Base-by-base conservation (phyloP, 2,329 filamentous ascomycete species). In the Colletotrichum incanum region DNA sequence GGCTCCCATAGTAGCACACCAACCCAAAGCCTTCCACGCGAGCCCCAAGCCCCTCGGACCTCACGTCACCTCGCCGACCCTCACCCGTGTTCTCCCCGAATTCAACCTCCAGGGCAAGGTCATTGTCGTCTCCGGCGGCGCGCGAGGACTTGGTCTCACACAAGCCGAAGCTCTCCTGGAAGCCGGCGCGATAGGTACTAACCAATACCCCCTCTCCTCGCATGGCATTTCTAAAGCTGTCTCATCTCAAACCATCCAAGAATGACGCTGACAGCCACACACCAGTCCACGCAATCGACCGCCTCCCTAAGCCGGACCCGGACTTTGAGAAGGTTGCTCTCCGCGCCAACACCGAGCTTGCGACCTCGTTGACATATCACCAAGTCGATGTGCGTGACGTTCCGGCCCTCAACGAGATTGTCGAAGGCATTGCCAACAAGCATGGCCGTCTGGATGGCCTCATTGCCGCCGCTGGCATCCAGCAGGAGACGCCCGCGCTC, bases 401-500 rank as follows among this genome's bases (percentile, higher is more conserved):
- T 28, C 84, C 86, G 5, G 82, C 86, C 49, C 86, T 98, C 56
- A 92, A 95, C 79, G 85, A 84, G 52, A 87, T 93, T 64, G 86
- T 97, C 59, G 86, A 88, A 74, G 86, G 84, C 14, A 96, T 98
- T 75, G 93, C 91, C 20, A 86, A 90, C 62, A 83, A 88, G 71
- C 89, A 94, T 74, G 92, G 92, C 7, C 89, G 93, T 20, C 83
- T 98, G 73, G 94, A 97, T 78, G 95, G 95, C 0, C 84, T 97
- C 67, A 90, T 98, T 59, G 89, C 90, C 2, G 89, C 89, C 1
- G 90, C 90, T 0, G 90, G 90, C 7, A 93, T 94, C 77, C 94
- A 97, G 83, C 93, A 97, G 82, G 94, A 97, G 83, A 94, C 91
- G 0, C 84, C 93, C 0, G 94, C 95, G 1, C 85, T 98, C 66